phyloP scores from a whole-genome alignment of 129 eudicot species.

The Helianthus tuberosus region DNA sequence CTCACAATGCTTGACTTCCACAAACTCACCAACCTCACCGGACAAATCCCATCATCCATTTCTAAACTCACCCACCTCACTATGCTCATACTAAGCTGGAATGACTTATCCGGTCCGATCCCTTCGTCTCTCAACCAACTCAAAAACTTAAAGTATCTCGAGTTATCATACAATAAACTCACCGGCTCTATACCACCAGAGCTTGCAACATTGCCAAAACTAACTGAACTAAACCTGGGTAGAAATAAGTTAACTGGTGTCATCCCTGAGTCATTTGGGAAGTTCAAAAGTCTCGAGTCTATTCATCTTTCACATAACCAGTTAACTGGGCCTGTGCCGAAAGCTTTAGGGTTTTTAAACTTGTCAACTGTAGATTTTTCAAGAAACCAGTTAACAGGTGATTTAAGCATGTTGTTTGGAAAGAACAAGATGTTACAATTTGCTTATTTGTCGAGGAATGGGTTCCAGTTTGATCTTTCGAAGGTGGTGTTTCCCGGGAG shows the following conservation, averaged over 20 bases:
- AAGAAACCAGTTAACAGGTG: constrained; percentile 60
- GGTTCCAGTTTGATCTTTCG: constrained; percentile 52
- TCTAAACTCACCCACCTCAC: constrained; percentile 56
- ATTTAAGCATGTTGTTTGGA: constrained; percentile 65
- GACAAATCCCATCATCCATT: constrained; percentile 52
- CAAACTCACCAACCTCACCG: constrained; percentile 55
- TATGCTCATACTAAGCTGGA: constrained; percentile 41
- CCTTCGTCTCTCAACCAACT: constrained; percentile 54
- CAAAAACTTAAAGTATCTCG: constrained; percentile 39
- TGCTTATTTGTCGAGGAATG: constrained; percentile 44
- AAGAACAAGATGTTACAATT: constrained; percentile 37
- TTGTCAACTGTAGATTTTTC: constrained; percentile 48
- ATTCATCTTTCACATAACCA: constrained; percentile 58
- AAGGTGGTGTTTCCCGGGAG: constrained; percentile 44
- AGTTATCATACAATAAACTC: constrained; percentile 44
- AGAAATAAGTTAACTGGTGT: constrained; percentile 66
- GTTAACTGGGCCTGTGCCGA: constrained; percentile 55
- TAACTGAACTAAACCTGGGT: constrained; percentile 33
- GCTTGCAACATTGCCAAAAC: constrained; percentile 37
- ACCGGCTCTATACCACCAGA: constrained; percentile 64
- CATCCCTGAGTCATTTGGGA: constrained; percentile 65
- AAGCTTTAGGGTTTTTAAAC: constrained; percentile 48
- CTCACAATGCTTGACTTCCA: constrained; percentile 38
- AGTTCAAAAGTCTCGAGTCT: constrained; percentile 22
- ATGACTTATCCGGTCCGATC: constrained; percentile 48